Percentiles rank a stretch among this genome's conserved stretches.
Conservation (phyloP, 495 filamentous ascomycete species). For the Tuber indicum region DNA sequence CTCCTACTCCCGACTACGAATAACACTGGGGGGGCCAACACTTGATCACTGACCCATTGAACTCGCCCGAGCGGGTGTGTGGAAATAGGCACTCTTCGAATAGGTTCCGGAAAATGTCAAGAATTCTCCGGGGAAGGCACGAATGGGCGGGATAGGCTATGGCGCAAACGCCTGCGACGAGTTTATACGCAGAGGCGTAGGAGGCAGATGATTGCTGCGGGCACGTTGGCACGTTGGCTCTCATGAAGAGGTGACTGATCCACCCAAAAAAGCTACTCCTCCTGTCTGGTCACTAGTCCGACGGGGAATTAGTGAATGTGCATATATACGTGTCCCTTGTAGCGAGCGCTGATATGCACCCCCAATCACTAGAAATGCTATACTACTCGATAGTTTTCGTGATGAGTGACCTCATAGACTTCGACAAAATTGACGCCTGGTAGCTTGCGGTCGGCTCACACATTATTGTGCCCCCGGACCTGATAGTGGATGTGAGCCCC, state of each 20-base stretch:
- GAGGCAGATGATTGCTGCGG: slow-evolving; percentile 17
- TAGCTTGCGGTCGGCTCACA: slow-evolving; percentile 15
- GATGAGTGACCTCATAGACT: slow-evolving; percentile 38
- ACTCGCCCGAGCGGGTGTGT: slow-evolving; percentile 19
- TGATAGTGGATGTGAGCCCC: slow-evolving; percentile 30
- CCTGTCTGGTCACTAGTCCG: slow-evolving; percentile 29
- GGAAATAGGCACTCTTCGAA: slow-evolving; percentile 25
- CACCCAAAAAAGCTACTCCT: slow-evolving; percentile 21
- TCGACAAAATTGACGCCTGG: slow-evolving; percentile 28
- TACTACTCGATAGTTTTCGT: slow-evolving; percentile 26
- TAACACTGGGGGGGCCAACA: slow-evolving; percentile 23
- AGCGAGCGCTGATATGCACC: not conserved
- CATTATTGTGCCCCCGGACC: slow-evolving; percentile 25
- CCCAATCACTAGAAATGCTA: not conserved
- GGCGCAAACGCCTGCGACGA: too few species aligned
- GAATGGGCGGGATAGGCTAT: too few species aligned
- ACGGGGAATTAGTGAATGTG: slow-evolving; percentile 23
- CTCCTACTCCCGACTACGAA: slow-evolving; percentile 2
- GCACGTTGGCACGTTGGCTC: not conserved
- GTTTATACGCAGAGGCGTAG: too few species aligned
- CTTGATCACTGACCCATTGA: slow-evolving; percentile 32
- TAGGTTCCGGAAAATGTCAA: slow-evolving; percentile 36
- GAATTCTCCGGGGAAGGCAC: slow-evolving; percentile 12
- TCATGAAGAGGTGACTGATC: not conserved
- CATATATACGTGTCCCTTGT: slow-evolving; percentile 23